Base-by-base conservation (phyloP, 306 rosid species). In the Cotoneaster glaucophyllus region DNA sequence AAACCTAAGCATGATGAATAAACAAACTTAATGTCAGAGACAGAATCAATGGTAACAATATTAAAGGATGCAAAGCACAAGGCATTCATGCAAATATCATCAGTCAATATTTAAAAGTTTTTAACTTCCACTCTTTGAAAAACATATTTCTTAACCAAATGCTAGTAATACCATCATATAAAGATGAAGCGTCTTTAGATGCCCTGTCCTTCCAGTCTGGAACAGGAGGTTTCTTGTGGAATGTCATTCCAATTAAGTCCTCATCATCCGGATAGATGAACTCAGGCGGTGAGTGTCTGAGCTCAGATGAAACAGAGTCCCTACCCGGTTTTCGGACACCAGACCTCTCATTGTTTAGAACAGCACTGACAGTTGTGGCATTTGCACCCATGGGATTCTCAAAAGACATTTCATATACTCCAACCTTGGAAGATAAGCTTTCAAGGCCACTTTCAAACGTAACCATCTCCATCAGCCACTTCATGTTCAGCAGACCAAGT, bases 191-290 rank as follows among this genome's bases (percentile, higher is more conserved):
- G 53, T 77, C 82, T 70, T 76, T 75, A 72, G 80, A 79, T 54
- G 64, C 74, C 78, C 63, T 19, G 50, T 80, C 80, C 28, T 71
- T 71, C 84, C 59, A 82, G 31, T 75, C 86, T 19, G 81, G 77
- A 67, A 64, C 34, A 3, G 88, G 81, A 52, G 84, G 78, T 79
- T 82, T 86, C 73, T 77, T 79, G 70, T 75, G 64, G 54, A 57
- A 73, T 74, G 88, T 75, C 85, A 86, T 59, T 70, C 81, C 84
- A 81, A 85, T 78, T 85, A 84, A 70, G 58, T 73, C 72, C n/a
- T 50, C 59, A 72, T 69, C 81, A 79, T 81, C 82, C 73, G 69
- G 69, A 41, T 64, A 67, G 61, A 74, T 68, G 77, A 71, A 71
- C 67, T 43, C 69, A 26, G n/a, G n/a, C n/a, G 52, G 79, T 34